A percentile compares a stretch with the other conserved stretches of the same genome.
Conservation (phyloP, 306 rosid species). For the Cucumis melo region DNA sequence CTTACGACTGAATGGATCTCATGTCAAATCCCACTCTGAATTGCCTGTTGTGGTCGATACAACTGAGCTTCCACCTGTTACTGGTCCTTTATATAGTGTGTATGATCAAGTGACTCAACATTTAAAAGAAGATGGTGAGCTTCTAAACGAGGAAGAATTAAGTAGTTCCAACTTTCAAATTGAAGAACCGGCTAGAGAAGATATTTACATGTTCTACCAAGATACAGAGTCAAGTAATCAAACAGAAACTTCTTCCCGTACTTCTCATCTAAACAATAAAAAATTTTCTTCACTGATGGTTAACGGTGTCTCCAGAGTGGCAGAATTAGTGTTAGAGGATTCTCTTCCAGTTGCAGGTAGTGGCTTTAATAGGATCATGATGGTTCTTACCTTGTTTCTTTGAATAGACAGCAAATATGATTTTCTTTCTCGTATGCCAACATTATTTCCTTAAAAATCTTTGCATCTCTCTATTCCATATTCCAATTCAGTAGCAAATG, state of each 20-base stretch:
- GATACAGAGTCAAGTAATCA: conserved; percentile 27
- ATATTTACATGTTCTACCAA: conserved; percentile 69
- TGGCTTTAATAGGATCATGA: conserved; percentile 12
- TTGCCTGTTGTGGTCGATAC: conserved; percentile 19
- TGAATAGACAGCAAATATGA: neutral
- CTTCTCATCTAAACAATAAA: conserved; percentile 20
- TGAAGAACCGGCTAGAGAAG: conserved; percentile 53
- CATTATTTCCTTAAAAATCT: conserved; percentile 4
- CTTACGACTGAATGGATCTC: conserved; percentile 32
- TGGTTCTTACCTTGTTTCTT: neutral
- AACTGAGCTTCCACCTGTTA: conserved; percentile 14
- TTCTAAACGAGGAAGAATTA: conserved; percentile 15
- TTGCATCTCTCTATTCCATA: conserved; percentile 2
- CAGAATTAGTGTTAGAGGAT: conserved; percentile 18
- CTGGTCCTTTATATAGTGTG: conserved; percentile 13
- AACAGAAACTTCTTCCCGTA: conserved; percentile 22
- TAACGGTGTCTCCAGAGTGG: conserved; percentile 16
- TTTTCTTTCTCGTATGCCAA: conserved; percentile 1
- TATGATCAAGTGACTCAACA: conserved; percentile 18
- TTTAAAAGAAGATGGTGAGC: conserved; percentile 21
- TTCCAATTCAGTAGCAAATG: conserved; percentile 12
- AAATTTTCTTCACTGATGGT: conserved; percentile 22
- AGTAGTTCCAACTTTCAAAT: conserved; percentile 15
- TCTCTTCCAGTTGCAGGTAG: conserved; percentile 39
- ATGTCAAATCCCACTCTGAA: conserved; percentile 33